phyloP scores from a whole-genome alignment of 116 monocot genomes.

The Thalassia testudinum region DNA sequence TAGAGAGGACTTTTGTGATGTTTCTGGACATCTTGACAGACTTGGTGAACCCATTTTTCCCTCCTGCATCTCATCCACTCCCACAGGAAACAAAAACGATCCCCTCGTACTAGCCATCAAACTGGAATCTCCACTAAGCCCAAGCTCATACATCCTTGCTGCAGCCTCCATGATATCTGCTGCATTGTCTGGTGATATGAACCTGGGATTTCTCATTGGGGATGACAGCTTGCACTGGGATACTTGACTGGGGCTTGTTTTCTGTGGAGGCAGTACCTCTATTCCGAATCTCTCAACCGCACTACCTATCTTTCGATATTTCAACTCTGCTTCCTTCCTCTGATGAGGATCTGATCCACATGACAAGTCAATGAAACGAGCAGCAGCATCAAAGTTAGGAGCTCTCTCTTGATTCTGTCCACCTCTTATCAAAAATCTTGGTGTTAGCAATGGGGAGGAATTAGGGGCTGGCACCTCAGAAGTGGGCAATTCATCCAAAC shows the following conservation, averaged over 20 bases:
- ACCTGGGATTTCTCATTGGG: slow-evolving; percentile 66
- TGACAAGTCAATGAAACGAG: too few species aligned
- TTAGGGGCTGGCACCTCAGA: slow-evolving; percentile 35
- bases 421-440: slow-evolving; percentile 20
- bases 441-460: slow-evolving; percentile 35
- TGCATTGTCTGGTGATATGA: slow-evolving; percentile 36
- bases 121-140: slow-evolving; percentile 18
- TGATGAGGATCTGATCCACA: slow-evolving; percentile 3
- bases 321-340: slow-evolving; percentile 34
- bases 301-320: slow-evolving; percentile 67
- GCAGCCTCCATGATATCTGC: slow-evolving; percentile 84
- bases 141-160: slow-evolving; percentile 64
- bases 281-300: slow-evolving; percentile 83
- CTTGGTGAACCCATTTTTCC: slow-evolving; percentile 20
- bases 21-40: slow-evolving; percentile 23
- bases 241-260: slow-evolving; percentile 30
- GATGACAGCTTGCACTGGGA: slow-evolving; percentile 53
- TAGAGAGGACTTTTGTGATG: slow-evolving; percentile 19
- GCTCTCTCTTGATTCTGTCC: slow-evolving; percentile 28
- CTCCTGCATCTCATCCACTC: slow-evolving; percentile 28
- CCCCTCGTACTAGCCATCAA: slow-evolving; percentile 24
- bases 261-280: slow-evolving; percentile 53
- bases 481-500: slow-evolving; percentile 57
- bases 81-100: slow-evolving; percentile 20
- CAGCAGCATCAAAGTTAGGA: slow-evolving; percentile 17